Evolutionary conservation across 2,329 filamentous ascomycete genomes (phyloP).

Genomic region (Aspergillus udagawae): DNA sequence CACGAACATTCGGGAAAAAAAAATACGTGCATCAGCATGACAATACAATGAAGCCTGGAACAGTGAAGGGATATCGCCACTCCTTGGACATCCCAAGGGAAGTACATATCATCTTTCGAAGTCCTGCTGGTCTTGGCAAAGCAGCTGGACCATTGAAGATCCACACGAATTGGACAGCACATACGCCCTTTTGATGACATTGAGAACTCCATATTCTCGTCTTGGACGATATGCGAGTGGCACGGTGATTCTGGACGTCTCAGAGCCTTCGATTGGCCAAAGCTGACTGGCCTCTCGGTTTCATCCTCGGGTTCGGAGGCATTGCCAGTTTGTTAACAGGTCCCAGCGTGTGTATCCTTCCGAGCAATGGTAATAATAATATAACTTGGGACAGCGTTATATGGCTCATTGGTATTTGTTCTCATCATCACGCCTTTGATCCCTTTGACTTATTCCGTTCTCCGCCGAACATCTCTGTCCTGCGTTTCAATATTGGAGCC

Average conservation of each 20-base stretch:
- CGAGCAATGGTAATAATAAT: not conserved
- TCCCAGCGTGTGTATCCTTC: not conserved
- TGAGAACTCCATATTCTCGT: not conserved
- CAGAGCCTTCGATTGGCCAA: not conserved
- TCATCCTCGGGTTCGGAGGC: not conserved
- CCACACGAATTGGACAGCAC: not conserved
- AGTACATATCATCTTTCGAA: not conserved
- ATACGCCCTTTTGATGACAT: not conserved
- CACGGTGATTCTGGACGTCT: not conserved
- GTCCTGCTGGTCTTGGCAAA: not conserved
- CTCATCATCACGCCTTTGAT: not conserved
- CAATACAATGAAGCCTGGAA: not conserved
- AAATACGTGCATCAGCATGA: not conserved
- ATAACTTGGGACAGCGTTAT: not conserved
- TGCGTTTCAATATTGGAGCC: conserved; percentile 59
- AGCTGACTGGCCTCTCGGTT: not conserved
- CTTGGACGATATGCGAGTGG: not conserved
- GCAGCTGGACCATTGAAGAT: not conserved
- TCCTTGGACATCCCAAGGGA: not conserved
- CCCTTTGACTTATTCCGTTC: conserved; percentile 48
- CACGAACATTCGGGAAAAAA: not conserved
- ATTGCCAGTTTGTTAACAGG: not conserved
- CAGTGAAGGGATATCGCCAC: not conserved
- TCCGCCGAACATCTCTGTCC: conserved; percentile 61
- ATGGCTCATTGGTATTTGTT: not conserved